Conservation (phyloP, 805 yeast genomes). For the Candida boleticola region DNA sequence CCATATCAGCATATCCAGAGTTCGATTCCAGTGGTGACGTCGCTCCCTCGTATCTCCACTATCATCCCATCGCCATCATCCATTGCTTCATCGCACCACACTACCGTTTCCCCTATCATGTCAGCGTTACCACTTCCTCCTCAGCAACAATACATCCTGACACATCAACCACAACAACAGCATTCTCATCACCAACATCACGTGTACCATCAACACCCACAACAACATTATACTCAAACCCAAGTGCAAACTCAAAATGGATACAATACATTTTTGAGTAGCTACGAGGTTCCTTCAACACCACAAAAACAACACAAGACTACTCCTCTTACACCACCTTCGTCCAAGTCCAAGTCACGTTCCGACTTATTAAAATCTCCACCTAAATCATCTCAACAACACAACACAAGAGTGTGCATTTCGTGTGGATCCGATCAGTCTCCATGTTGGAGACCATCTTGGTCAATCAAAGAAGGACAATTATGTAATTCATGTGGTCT, state of each 20-base stretch:
- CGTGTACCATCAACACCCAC: conserved; percentile 4
- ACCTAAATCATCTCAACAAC: conserved; percentile 21
- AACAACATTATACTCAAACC: conserved; percentile 7
- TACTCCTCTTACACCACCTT: conserved; percentile 43
- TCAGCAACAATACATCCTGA: not conserved
- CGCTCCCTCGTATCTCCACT: not conserved
- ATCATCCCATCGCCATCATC: conserved; percentile 3
- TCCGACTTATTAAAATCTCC: conserved; percentile 34
- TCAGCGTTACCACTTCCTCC: conserved; percentile 10
- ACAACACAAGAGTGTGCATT: conserved; percentile 62
- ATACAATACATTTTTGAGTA: conserved; percentile 8
- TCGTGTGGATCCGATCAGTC: conserved; percentile 89
- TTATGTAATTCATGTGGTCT: conserved; percentile 95
- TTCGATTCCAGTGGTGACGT: not conserved
- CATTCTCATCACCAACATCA: not conserved
- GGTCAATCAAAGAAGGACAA: conserved; percentile 92
- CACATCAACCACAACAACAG: no score
- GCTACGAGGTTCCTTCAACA: conserved; percentile 7
- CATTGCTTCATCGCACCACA: not conserved
- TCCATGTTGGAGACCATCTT: conserved; percentile 98
- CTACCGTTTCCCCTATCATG: conserved; percentile 10
- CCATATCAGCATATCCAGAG: not conserved
- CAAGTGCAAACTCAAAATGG: conserved; percentile 5
- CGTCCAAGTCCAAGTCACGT: conserved; percentile 27
- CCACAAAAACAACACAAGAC: conserved; percentile 17